These are phyloP conservation scores for Sonneratia caseolaris DNA, from an alignment of 345 rosid species.

Conservation along the genomic window DNA sequence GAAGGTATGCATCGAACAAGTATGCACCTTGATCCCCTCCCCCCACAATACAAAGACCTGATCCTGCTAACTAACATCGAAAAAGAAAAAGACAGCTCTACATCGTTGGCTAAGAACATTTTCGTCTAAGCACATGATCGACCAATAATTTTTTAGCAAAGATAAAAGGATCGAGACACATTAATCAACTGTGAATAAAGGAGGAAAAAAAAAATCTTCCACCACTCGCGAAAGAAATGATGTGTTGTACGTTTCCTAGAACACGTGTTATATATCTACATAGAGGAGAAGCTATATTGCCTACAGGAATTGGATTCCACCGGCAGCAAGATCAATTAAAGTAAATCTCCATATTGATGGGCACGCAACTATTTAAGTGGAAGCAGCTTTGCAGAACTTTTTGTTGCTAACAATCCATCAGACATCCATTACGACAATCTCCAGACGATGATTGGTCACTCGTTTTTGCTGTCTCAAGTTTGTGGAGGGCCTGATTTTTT, in stretches of 20 bases:
- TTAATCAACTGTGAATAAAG: background rate
- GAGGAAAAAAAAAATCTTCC: background rate
- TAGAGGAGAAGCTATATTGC: background rate
- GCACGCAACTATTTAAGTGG: background rate
- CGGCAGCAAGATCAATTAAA: background rate
- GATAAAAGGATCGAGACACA: background rate
- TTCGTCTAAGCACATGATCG: background rate
- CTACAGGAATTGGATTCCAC: constrained; percentile 5
- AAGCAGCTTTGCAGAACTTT: background rate
- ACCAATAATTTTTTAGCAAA: background rate
- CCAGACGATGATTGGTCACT: background rate
- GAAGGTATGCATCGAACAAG: background rate
- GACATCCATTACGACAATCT: background rate
- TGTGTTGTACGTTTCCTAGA: background rate
- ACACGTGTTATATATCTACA: background rate
- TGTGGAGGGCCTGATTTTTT: background rate
- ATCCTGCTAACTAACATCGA: background rate
- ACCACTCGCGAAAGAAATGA: background rate
- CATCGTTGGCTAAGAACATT: background rate
- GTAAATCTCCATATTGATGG: background rate
- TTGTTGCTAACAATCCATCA: background rate
- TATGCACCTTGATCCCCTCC: background rate
- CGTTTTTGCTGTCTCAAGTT: background rate
- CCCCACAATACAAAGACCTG: background rate
- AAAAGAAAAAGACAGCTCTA: background rate